Base-by-base conservation (phyloP, 768 basidiomycete species). In the Gymnopilus dilepis region DNA sequence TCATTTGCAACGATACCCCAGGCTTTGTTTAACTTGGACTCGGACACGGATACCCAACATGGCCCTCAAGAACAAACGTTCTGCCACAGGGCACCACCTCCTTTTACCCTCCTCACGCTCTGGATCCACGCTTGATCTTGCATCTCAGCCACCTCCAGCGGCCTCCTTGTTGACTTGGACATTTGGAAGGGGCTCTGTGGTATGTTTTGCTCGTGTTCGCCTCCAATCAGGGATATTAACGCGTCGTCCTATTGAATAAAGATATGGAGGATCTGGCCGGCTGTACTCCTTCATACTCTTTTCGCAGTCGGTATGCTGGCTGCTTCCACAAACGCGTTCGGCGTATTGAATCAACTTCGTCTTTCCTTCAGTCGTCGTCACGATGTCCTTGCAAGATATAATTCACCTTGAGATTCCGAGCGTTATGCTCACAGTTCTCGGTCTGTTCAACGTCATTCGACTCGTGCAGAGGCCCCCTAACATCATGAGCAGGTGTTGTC, bases 251-350 rank as follows among this genome's bases (percentile, higher is more conserved):
- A 11, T 31, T 19, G 21, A 42, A 26, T 45, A 58, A 63, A 82
- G 80, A 78, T 88, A 12, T 87, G 84, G 82, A 79, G 82, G 56
- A 87, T 88, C 65, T 89, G 87, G 87, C 86, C 86, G 1, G 86
- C 86, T 0, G 86, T 88, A 1, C 63, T 86, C n/a, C 68, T 88
- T 24, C 84, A 88, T 69, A 87, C 87, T 4, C 52, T 77, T 4
- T 86, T 87, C 65, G 85, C 86, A 5, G 80, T 78, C 19, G 77
- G 83, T 84, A 65, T 30, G 54, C 21, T 24, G 5, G 64, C 58
- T 22, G 57, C 33, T 17, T 37, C 30, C 34, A 5, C 21, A 41
- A 31, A n/a, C 26, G 9, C 9, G 7, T 41, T 41, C 40, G 40
- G 51, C 33, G 41, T 11, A 56, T 7, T 37, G 17, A 37, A 22